These are phyloP conservation scores for Penicillium sp. DNA, from an alignment of 2,329 filamentous ascomycete species.

Conservation along the genomic window DNA sequence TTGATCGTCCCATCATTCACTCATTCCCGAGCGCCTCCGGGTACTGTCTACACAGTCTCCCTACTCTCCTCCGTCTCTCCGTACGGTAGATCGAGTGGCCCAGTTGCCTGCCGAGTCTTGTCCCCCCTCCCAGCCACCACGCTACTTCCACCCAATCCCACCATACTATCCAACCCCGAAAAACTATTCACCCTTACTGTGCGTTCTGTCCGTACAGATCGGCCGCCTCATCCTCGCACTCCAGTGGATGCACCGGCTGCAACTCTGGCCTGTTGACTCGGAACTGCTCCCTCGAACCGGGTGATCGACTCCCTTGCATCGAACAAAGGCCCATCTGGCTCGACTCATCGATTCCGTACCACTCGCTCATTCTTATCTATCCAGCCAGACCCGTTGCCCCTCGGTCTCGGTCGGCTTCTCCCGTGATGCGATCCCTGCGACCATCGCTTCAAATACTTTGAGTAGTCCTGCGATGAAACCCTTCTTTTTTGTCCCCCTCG, in stretches of 20 bases:
- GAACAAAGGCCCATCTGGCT: constrained; percentile 10
- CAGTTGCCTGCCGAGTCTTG: constrained; percentile 1
- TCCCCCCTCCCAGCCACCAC: constrained; percentile 2
- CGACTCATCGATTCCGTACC: constrained; percentile 12
- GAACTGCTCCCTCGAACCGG: constrained; percentile 1
- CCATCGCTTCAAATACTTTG: constrained; percentile 3
- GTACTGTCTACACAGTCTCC: not conserved
- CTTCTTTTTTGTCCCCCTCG: not conserved
- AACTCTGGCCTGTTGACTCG: not conserved
- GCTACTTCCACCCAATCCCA: not conserved
- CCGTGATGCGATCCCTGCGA: constrained; percentile 21
- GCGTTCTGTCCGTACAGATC: not conserved
- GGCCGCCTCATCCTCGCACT: not conserved
- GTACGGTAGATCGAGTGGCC: not conserved
- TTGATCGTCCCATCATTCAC: not conserved
- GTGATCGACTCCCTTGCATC: constrained; percentile 21
- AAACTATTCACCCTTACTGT: not conserved
- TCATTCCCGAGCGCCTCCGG: not conserved
- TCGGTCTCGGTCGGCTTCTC: not conserved
- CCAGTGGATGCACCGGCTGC: not conserved
- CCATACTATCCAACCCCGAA: not conserved
- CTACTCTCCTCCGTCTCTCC: not conserved
- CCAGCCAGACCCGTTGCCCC: not conserved
- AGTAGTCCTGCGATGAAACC: constrained; percentile 14
- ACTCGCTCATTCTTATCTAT: constrained; percentile 14